Base-by-base conservation (phyloP, 2,329 filamentous ascomycete genomes). In the Teratosphaeria zuluensis region DNA sequence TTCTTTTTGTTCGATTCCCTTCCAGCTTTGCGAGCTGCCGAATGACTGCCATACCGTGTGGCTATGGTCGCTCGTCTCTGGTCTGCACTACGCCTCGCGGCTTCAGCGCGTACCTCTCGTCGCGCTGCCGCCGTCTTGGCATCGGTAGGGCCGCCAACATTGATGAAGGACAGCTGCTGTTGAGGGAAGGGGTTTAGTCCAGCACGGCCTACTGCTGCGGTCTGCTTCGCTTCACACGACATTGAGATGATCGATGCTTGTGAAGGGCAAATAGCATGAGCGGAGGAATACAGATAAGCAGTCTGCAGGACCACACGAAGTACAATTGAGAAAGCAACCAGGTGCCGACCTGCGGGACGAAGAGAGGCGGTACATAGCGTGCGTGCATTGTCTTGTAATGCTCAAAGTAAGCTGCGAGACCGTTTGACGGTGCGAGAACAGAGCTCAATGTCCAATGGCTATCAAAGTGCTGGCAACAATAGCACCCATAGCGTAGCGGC, bases 1-100 rank as follows among this genome's bases (percentile, higher is more conserved):
- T 24, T 19, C 42, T 48, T 48, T 5, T 28, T 21, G 32, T 33
- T 53, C 12, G 24, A 7, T 16, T 31, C 51, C n/a, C 19, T 53
- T 8, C 51, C 32, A 31, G 51, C 32, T 21, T 53, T 31, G 16
- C 51, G 28, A 31, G 51, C 51, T 31, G 28, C 32, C 16, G 51
- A 31, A 14, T 55, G 28, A 28, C 53, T 24, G 8, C 30, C 53
- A 21, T 57, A 57, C 24, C 56, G 21, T 53, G 16, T 31, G 28
- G 56, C 56, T 12, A 57, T 57, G n/a, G 56, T 57, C n/a, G 56
- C 56, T 24, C 42, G 38, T 35, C 56, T 52, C 33, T 57, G 56
- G n/a, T 57, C 51, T 30, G 56, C 42, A 19, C 46, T 48, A 11
- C 56, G 46, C 35, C 51, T 57, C 7, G 56, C 56, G 31, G 56